Conservation (phyloP, 163 green algal species). For the Scenedesmus sp. region DNA sequence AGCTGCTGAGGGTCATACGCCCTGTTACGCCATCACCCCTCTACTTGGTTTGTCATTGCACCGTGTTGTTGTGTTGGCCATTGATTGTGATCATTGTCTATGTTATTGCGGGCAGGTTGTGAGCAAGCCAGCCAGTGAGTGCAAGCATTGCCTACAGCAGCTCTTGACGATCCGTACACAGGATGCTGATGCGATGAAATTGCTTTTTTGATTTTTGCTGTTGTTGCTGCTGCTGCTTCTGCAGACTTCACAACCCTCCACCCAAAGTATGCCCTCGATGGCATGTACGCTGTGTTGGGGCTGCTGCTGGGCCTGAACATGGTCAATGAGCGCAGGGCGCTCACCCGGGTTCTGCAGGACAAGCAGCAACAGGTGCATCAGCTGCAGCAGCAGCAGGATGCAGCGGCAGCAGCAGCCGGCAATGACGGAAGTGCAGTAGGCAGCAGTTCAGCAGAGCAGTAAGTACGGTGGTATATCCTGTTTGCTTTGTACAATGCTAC, state of each 20-base stretch:
- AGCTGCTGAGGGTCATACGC: no score
- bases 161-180: neutral
- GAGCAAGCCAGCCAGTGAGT: no score
- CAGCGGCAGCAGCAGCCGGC: neutral
- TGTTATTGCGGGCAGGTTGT: no score
- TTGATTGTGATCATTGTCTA: no score
- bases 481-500: neutral
- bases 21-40: no score
- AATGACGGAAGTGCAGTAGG: neutral
- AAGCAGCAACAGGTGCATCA: constrained; percentile 31
- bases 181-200: neutral
- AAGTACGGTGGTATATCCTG: neutral
- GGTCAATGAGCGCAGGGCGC: constrained; percentile 43
- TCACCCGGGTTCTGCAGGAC: constrained; percentile 16
- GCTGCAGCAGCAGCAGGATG: constrained; percentile 9
- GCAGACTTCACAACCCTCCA: constrained; percentile 42
- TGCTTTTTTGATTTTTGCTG: no score
- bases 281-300: constrained; percentile 52
- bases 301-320: constrained; percentile 53
- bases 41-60: no score
- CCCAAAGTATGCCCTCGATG: constrained; percentile 49
- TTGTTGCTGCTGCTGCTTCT: neutral
- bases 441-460: neutral
- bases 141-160: neutral
- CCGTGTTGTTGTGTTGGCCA: no score